Evolutionary conservation across 164 flowering plant species (phyloP).

Genomic region (Umbilicus rupestris): DNA sequence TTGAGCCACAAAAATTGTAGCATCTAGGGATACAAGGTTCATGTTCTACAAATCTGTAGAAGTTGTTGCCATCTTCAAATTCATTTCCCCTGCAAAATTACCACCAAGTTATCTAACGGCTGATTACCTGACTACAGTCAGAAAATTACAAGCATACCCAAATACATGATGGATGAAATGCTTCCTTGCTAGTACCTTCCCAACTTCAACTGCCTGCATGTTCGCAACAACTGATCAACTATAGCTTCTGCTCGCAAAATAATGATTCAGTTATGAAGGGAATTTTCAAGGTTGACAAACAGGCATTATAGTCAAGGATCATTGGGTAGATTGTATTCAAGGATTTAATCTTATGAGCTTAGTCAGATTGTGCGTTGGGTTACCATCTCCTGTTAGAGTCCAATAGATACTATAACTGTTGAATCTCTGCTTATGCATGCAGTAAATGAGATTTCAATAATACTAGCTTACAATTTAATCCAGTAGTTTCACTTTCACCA

Average conservation of each 20-base stretch:
- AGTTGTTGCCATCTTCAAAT: constrained; percentile 79
- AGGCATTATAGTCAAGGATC: too few species aligned
- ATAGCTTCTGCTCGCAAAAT: not conserved
- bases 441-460: too few species aligned
- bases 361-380: too few species aligned
- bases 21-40: constrained; percentile 65
- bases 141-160: constrained; percentile 33
- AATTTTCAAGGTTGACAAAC: not conserved
- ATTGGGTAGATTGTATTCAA: too few species aligned
- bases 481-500: too few species aligned
- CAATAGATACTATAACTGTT: too few species aligned
- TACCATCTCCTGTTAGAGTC: too few species aligned
- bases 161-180: constrained; percentile 84
- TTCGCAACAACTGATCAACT: not conserved
- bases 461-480: too few species aligned
- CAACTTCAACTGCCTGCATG: constrained; percentile 66
- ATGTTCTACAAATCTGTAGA: constrained; percentile 87
- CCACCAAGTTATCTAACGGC: not conserved
- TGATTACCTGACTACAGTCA: not conserved
- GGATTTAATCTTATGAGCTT: too few species aligned
- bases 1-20: constrained; percentile 59
- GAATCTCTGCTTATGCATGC: too few species aligned
- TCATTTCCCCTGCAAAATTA: constrained; percentile 50
- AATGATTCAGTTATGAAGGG: not conserved
- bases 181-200: constrained; percentile 55